These are phyloP conservation scores for Lathyrus tuberosus DNA, from an alignment of 306 rosid genomes.

Conservation along the genomic window DNA sequence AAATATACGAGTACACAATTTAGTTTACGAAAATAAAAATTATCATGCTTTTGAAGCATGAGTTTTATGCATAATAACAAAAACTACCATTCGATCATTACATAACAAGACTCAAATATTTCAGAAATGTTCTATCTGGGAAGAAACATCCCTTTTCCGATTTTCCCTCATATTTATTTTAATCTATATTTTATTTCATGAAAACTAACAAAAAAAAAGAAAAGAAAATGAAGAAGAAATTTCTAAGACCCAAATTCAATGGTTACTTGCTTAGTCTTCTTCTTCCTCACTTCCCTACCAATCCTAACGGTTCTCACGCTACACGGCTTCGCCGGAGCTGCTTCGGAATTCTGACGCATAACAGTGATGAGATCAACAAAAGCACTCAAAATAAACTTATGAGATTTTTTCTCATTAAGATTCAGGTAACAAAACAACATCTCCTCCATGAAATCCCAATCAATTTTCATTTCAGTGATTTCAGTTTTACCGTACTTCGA, in stretches of 20 bases:
- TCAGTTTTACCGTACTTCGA: conserved; percentile 27
- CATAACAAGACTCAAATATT: background rate
- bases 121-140: background rate
- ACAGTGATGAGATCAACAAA: conserved; percentile 63
- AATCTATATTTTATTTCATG: conserved; percentile 13
- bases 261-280: conserved; percentile 33
- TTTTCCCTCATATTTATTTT: background rate
- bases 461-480: conserved; percentile 36
- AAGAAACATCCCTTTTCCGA: background rate
- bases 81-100: background rate
- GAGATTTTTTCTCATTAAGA: conserved; percentile 64
- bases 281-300: conserved; percentile 29
- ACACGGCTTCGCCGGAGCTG: conserved; percentile 37
- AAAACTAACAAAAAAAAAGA: background rate
- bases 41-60: conserved; percentile 1
- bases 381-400: conserved; percentile 65
- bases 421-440: conserved; percentile 60
- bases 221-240: background rate
- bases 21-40: background rate
- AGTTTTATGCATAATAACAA: conserved; percentile 7
- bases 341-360: conserved; percentile 45
- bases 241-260: conserved; percentile 30
- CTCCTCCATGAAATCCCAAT: conserved; percentile 91
- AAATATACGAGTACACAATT: too few species aligned
- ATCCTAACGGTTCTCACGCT: conserved; percentile 47